Evolutionary conservation across 1,139 yeast species (phyloP).

Genomic region (Spathaspora sp.): DNA sequence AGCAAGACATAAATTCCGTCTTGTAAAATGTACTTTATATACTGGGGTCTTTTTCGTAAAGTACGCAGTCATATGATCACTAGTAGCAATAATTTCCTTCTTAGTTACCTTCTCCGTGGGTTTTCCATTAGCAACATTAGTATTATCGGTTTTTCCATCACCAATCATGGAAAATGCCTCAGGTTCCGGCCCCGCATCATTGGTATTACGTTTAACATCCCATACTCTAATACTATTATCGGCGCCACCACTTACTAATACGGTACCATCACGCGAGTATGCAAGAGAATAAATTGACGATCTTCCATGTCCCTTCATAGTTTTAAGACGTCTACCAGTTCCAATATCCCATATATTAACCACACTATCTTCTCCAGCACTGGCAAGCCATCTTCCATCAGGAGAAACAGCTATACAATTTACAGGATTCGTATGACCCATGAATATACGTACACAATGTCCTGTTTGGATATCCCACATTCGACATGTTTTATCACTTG

Average conservation of each 20-base stretch:
- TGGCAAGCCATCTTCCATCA: slow-evolving; percentile 95
- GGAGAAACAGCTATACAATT: slow-evolving; percentile 88
- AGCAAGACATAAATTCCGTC: slow-evolving; percentile 87
- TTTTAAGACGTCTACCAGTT: slow-evolving; percentile 79
- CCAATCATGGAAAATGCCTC: slow-evolving; percentile 54
- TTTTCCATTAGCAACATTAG: slow-evolving; percentile 12
- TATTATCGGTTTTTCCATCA: slow-evolving; percentile 13
- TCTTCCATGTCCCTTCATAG: slow-evolving; percentile 89
- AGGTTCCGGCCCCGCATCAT: slow-evolving; percentile 79
- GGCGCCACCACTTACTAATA: slow-evolving; percentile 88
- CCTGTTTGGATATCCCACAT: slow-evolving; percentile 98
- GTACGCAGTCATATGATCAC: slow-evolving; percentile 91
- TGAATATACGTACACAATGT: slow-evolving; percentile 85
- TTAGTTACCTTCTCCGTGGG: slow-evolving; percentile 25
- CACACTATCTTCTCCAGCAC: slow-evolving; percentile 91
- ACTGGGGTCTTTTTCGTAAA: slow-evolving; percentile 94
- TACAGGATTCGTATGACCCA: slow-evolving; percentile 90
- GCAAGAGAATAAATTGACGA: slow-evolving; percentile 82
- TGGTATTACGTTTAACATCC: slow-evolving; percentile 87
- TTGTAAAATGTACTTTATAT: slow-evolving; percentile 86
- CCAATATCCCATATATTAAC: slow-evolving; percentile 95
- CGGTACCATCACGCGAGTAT: slow-evolving; percentile 85
- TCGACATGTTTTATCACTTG: slow-evolving; percentile 91
- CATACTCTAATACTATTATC: slow-evolving; percentile 93
- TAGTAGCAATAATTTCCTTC: slow-evolving; percentile 74